Evolutionary conservation across 495 filamentous ascomycete species (phyloP).

Genomic region (Staphylotrichum tortipilum): DNA sequence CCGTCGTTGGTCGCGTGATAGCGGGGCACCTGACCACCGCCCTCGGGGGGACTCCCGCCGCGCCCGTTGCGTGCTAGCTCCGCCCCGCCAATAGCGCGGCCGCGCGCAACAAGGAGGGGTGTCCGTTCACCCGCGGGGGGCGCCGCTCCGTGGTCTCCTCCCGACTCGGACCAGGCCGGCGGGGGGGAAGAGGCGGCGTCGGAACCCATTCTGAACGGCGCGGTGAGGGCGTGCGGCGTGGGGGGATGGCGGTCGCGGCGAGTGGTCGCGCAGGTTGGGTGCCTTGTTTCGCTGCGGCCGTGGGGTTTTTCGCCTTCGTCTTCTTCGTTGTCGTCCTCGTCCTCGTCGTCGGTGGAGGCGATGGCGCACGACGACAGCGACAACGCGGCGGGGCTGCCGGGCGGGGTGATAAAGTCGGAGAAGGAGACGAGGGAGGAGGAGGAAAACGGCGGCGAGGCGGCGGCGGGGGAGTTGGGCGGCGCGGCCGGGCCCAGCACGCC

Average conservation of each 20-base stretch:
- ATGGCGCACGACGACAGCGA: too few relatives aligned
- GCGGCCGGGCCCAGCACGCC: not conserved
- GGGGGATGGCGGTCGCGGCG: too few relatives aligned
- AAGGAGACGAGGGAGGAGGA: not conserved
- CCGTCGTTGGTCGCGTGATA: too few relatives aligned
- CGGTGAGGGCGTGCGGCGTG: too few relatives aligned
- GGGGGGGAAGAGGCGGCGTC: not conserved
- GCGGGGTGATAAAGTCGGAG: not conserved
- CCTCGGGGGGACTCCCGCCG: not conserved
- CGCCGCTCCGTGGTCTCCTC: not conserved
- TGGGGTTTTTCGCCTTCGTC: too few relatives aligned
- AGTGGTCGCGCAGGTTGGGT: too few relatives aligned
- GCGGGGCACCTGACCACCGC: not conserved
- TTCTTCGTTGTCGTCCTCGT: not conserved
- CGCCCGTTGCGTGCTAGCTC: not conserved
- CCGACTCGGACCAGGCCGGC: not conserved
- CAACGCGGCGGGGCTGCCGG: not conserved
- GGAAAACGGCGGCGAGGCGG: not conserved
- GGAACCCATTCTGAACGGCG: not conserved
- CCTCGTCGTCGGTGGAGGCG: not conserved
- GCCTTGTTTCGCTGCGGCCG: too few relatives aligned
- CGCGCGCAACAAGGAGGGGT: not conserved
- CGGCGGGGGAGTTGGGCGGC: not conserved
- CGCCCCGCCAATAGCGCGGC: not conserved
- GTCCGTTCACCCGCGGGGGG: constrained; percentile 1